Conservation (phyloP, 352 stramenopile genomes). For the Globisporangium spiculum region DNA sequence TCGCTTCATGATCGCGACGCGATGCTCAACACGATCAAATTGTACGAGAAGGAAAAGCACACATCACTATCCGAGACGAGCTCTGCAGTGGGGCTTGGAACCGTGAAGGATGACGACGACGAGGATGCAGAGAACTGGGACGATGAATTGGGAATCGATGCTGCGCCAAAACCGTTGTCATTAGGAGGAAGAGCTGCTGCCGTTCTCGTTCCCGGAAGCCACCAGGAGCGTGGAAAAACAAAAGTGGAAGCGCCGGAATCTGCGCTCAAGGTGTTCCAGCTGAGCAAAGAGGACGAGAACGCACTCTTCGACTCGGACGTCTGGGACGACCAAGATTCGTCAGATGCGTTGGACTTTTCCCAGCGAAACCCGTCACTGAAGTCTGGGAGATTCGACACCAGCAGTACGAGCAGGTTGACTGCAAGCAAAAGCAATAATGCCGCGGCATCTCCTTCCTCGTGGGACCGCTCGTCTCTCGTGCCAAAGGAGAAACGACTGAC, state of each 20-base stretch:
- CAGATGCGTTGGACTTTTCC: background rate
- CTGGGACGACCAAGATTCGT: constrained; percentile 54
- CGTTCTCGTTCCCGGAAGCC: background rate
- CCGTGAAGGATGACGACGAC: constrained; percentile 19
- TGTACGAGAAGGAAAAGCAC: constrained; percentile 64
- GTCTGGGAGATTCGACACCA: background rate
- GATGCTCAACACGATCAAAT: constrained; percentile 83
- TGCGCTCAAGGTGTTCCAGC: constrained; percentile 45
- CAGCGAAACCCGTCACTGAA: background rate
- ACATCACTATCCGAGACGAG: constrained; percentile 12
- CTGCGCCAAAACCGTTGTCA: constrained; percentile 32
- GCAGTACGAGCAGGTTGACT: background rate
- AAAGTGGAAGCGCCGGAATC: constrained; percentile 12
- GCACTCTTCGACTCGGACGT: constrained; percentile 67
- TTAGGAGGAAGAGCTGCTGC: background rate
- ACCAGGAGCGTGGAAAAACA: constrained; percentile 2
- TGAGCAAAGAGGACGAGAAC: constrained; percentile 76
- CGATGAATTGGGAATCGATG: constrained; percentile 71
- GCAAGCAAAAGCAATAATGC: background rate
- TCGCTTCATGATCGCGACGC: constrained; percentile 75
- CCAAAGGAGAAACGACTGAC: constrained; percentile 56
- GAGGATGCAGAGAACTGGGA: constrained; percentile 76
- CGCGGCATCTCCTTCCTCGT: constrained; percentile 23
- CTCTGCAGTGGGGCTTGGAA: background rate
- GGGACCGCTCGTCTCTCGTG: constrained; percentile 59